A percentile compares a stretch with the other conserved stretches of the same genome.
phyloP scores from a whole-genome alignment of 2,329 filamentous ascomycete species.

The Pseudogymnoascus sp. region DNA sequence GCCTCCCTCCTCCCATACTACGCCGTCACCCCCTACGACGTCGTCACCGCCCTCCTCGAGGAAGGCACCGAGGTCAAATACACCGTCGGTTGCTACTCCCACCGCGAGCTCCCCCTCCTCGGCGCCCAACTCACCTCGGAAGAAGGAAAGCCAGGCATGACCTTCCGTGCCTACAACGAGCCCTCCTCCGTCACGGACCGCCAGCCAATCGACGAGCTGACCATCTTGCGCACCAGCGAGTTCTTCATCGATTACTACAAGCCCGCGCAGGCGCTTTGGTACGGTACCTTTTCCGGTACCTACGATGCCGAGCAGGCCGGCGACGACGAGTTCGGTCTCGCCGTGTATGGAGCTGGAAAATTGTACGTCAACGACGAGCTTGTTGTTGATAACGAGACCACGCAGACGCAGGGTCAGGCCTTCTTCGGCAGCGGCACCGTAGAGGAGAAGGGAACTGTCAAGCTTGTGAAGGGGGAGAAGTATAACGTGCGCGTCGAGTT shows the following conservation, averaged over 20 bases:
- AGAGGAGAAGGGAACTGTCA: slow-evolving; percentile 28
- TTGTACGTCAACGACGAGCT: slow-evolving; percentile 32
- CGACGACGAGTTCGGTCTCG: slow-evolving; percentile 29
- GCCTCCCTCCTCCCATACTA: slow-evolving; percentile 56
- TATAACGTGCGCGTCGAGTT: slow-evolving; percentile 37
- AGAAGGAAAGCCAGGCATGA: slow-evolving; percentile 52
- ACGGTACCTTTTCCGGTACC: slow-evolving; percentile 32
- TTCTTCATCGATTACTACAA: slow-evolving; percentile 41
- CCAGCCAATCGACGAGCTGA: slow-evolving; percentile 43
- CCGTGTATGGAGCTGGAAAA: slow-evolving; percentile 29
- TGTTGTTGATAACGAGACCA: slow-evolving; percentile 31
- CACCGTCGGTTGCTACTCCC: slow-evolving; percentile 56
- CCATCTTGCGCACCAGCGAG: slow-evolving; percentile 36
- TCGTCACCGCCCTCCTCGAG: slow-evolving; percentile 45
- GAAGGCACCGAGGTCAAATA: slow-evolving; percentile 35
- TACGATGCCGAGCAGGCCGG: slow-evolving; percentile 26
- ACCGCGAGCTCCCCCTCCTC: slow-evolving; percentile 56
- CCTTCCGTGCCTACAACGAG: slow-evolving; percentile 57
- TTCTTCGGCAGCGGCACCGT: slow-evolving; percentile 31
- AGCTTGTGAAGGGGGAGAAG: slow-evolving; percentile 25
- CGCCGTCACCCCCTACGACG: slow-evolving; percentile 65
- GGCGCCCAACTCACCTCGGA: slow-evolving; percentile 45
- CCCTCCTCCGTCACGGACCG: slow-evolving; percentile 41
- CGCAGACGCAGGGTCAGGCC: slow-evolving; percentile 27
- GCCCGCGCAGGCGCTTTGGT: slow-evolving; percentile 32